Percentiles rank a stretch among this genome's conserved stretches.
Evolutionary conservation across 129 eudicot species (phyloP).

Genomic region (Artemisia tridentata): DNA sequence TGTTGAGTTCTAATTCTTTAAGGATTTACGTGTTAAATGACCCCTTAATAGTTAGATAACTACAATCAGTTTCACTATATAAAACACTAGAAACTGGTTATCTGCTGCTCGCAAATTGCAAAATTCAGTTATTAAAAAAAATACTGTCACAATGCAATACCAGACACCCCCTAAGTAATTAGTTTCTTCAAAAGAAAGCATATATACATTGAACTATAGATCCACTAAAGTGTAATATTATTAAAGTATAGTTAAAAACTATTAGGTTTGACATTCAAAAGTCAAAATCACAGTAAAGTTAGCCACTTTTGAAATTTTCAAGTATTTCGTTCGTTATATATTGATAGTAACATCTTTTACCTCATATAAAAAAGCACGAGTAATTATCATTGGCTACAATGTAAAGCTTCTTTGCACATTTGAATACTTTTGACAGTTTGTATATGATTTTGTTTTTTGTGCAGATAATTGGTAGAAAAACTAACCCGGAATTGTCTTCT

Average conservation of each 20-base stretch:
- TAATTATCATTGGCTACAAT: neutral
- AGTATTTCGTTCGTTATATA: neutral
- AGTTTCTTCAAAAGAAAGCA: neutral
- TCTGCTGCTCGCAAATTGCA: no score
- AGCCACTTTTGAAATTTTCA: neutral
- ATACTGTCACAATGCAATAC: no score
- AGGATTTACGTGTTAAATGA: no score
- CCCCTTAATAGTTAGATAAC: no score
- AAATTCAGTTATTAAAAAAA: no score
- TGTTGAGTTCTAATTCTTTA: no score
- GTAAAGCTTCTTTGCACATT: neutral
- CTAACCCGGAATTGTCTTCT: slow-evolving; percentile 57
- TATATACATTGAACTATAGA: neutral
- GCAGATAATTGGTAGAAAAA: slow-evolving; percentile 73
- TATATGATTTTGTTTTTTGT: slow-evolving; percentile 12
- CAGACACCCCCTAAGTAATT: no score
- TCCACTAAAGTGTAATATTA: neutral
- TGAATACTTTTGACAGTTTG: neutral
- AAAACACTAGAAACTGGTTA: no score
- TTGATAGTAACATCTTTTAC: neutral
- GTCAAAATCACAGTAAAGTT: slow-evolving; percentile 11
- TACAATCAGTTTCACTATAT: no score
- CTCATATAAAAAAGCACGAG: neutral
- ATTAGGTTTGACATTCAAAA: slow-evolving; percentile 15
- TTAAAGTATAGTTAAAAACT: neutral